phyloP scores from a whole-genome alignment of 1,284 basidiomycete genomes.

The Singerocomus inundabilis region DNA sequence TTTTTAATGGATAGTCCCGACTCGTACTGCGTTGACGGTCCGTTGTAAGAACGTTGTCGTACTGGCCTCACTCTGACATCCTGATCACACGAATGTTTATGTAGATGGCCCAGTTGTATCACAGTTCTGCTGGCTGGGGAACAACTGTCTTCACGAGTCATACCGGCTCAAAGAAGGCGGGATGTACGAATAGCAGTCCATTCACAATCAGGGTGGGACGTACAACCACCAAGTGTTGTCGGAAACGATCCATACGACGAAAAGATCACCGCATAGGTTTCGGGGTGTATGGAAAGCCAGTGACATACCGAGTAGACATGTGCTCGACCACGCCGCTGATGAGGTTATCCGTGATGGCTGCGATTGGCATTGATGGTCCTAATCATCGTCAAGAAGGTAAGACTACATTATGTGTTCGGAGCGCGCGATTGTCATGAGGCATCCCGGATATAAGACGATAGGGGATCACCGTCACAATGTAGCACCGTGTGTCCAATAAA shows the following conservation, averaged over 20 bases:
- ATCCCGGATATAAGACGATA: background rate
- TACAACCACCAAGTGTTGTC: background rate
- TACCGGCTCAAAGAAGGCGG: background rate
- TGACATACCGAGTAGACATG: constrained; percentile 15
- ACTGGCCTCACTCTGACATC: background rate
- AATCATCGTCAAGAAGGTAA: constrained; percentile 5
- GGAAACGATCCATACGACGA: background rate
- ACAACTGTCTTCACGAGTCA: background rate
- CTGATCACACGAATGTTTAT: background rate
- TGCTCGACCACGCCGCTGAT: constrained; percentile 22
- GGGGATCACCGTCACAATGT: background rate
- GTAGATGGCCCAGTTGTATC: background rate
- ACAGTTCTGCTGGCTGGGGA: background rate
- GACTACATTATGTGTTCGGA: constrained; percentile 10
- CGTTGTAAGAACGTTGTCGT: background rate
- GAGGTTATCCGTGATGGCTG: constrained; percentile 16
- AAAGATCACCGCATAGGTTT: constrained; percentile 7
- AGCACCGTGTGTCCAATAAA: background rate
- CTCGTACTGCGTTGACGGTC: background rate
- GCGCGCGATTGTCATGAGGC: constrained; percentile 12
- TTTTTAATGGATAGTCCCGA: background rate
- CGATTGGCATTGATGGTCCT: constrained; percentile 33
- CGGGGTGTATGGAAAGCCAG: background rate
- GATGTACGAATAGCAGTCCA: background rate
- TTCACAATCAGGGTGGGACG: background rate